Evolutionary conservation across 176 grass and related monocot genomes (phyloP), one percentile per base, ranked within the genome.

Genomic region (Puccinellia tenuiflora): DNA sequence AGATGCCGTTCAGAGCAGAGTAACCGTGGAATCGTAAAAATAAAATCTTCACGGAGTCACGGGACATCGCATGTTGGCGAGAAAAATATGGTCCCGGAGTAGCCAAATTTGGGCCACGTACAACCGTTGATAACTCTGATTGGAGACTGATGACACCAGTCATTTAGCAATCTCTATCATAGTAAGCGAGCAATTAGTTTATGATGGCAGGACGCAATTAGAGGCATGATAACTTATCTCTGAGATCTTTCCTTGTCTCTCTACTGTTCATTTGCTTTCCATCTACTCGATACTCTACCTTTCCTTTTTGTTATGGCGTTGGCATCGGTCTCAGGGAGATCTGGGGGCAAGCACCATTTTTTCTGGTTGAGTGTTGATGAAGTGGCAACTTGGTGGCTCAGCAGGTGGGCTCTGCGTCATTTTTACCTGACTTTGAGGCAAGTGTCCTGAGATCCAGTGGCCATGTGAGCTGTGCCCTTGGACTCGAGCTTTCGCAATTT

Each of bases 261-360:
- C 69, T 26, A 28, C 3, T 3, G 4, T 42, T 42, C 13, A 28
- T 2, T 62, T 9, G 37, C 17, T 82, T 31, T 69, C 69, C 69
- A 31, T 72, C 55, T 15, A 62, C 75, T 28, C 56, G 26, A 63
- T 15, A 8, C 2, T 35, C 38, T 21, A 42, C 12, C 53, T n/a
- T n/a, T n/a, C n/a, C 30, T 38, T 63, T 82, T 71, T 64, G 73
- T 75, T 31, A 73, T 65, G 79, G 88, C 64, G 70, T 29, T 81
- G 78, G 88, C 64, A 61, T 29, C 77, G 78, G 87, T 53, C 70
- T 72, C 83, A 77, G 43, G 34, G 78, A 78, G 54, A 78, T 86
- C 84, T 79, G 54, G 63, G 75, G 84, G 52, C 53, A 79, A 57
- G 55, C 79, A 73, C 84, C 65, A 48, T 54, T 48, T 71, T 55